Percentiles rank a stretch among this genome's conserved stretches.
Evolutionary conservation across 345 rosid species (phyloP).

Genomic region (Aquilaria sinensis): DNA sequence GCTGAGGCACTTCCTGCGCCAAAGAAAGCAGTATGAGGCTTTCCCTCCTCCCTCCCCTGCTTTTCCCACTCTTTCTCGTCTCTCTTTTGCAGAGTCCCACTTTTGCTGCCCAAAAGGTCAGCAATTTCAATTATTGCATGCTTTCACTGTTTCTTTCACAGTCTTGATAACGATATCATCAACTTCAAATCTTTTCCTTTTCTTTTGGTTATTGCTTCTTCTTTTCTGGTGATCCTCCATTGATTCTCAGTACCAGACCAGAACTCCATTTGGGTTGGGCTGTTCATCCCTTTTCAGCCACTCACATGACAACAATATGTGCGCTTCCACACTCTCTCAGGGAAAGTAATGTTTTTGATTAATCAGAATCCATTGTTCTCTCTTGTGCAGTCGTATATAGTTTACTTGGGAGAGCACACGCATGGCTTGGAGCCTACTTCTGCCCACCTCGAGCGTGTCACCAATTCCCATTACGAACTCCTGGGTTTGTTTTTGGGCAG

Average conservation of each 20-base stretch:
- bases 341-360: not conserved
- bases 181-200: too few species aligned
- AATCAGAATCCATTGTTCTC: not conserved
- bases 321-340: too few species aligned
- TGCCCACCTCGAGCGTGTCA: conserved; percentile 9
- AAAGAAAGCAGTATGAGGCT: conserved; percentile 23
- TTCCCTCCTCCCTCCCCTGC: conserved; percentile 13
- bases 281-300: not conserved
- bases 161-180: not conserved
- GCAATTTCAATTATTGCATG: not conserved
- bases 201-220: not conserved
- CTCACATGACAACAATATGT: too few species aligned
- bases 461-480: conserved; percentile 21
- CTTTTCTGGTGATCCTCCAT: not conserved
- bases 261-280: not conserved
- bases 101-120: conserved; percentile 37
- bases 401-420: conserved; percentile 35
- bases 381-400: conserved; percentile 22
- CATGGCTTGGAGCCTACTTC: conserved; percentile 17
- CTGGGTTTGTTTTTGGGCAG: conserved; percentile 27
- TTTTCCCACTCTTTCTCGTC: conserved; percentile 21
- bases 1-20: not conserved
- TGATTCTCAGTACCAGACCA: not conserved
- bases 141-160: not conserved
- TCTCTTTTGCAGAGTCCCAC: conserved; percentile 23